Evolutionary conservation across 192 early-diverging fungal species (phyloP), one percentile per base, ranked within the genome.

Genomic region (Thoreauomyces humboldtii): DNA sequence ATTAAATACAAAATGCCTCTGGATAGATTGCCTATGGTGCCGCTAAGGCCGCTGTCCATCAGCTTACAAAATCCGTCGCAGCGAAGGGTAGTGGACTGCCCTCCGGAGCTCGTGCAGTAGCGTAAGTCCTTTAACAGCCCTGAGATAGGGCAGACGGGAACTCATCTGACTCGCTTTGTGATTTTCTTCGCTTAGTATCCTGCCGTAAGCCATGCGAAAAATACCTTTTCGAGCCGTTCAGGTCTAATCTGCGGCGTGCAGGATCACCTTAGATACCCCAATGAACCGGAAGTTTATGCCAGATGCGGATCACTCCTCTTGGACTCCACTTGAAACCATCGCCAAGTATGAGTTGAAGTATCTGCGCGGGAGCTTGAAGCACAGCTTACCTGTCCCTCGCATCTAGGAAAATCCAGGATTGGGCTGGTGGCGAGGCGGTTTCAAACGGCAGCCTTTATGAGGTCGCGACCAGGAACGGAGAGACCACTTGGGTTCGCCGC

Each of bases 31-130:
- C 92, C 14, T 98, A 98, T 69, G 96, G 96, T 31, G 75, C 93
- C 71, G 91, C 92, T 44, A 98, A 98, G 71, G 92, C 93, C 14
- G 88, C 88, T 4, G 92, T 95, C 22, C 93, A 96, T 75, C 96
- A 98, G 34, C 69, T 96, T 59, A 85, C 92, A 0, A 72, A 84
- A 31, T 90, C 88, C 63, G 69, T 90, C 42, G 89, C 92, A 37
- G 82, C 76, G 4, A 61, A 80, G 38, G 81, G 76, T 14, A 84
- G 86, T 55, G 96, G 94, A 4, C 70, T 98, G 14, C 90, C 90
- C 32, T 56, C 73, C 0, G 70, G 69, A 28, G 81, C 86, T 46
- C 82, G 81, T 24, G 89, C 91, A 5, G 80, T 82, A 27, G 92
- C 84, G 7, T 67, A 61, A 34, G 58, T 66, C n/a, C 21, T 29